These are phyloP conservation scores for Agaricus sinodeliciosus DNA, from an alignment of 768 basidiomycete genomes.

Conservation along the genomic window DNA sequence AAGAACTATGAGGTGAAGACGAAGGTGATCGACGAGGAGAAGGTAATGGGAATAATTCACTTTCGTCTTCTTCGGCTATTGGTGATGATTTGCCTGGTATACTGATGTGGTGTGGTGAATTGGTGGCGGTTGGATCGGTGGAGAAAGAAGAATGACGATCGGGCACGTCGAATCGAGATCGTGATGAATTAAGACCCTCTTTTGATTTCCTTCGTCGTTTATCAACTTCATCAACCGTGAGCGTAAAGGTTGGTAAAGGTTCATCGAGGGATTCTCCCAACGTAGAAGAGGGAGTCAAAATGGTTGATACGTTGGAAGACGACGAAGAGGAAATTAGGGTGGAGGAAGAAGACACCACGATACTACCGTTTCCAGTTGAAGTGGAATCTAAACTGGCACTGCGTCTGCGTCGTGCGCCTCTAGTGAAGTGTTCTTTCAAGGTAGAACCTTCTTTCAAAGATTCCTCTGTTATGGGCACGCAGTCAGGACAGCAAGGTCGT, in stretches of 20 bases:
- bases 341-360: not conserved
- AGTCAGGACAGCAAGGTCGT: slow-evolving; percentile 64
- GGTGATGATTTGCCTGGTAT: slow-evolving; percentile 22
- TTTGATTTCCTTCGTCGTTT: slow-evolving; percentile 30
- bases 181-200: not conserved
- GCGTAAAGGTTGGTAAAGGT: slow-evolving; percentile 22
- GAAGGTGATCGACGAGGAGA: slow-evolving; percentile 48
- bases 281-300: not conserved
- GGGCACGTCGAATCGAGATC: slow-evolving; percentile 5
- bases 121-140: not conserved
- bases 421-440: slow-evolving; percentile 61
- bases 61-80: slow-evolving; percentile 50
- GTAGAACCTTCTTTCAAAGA: slow-evolving; percentile 45
- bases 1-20: not conserved
- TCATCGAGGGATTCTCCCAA: slow-evolving; percentile 3
- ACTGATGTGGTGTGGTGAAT: slow-evolving; percentile 11
- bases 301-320: too few species aligned
- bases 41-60: slow-evolving; percentile 53
- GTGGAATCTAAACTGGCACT: slow-evolving; percentile 32
- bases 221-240: slow-evolving; percentile 63
- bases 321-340: too few species aligned
- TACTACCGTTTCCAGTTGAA: not conserved
- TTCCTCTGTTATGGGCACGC: slow-evolving; percentile 52
- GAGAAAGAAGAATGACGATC: not conserved
- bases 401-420: slow-evolving; percentile 54